Evolutionary conservation across 176 grass and related monocot genomes (phyloP), one percentile per base, ranked within the genome.

Genomic region (Musa beccarii): DNA sequence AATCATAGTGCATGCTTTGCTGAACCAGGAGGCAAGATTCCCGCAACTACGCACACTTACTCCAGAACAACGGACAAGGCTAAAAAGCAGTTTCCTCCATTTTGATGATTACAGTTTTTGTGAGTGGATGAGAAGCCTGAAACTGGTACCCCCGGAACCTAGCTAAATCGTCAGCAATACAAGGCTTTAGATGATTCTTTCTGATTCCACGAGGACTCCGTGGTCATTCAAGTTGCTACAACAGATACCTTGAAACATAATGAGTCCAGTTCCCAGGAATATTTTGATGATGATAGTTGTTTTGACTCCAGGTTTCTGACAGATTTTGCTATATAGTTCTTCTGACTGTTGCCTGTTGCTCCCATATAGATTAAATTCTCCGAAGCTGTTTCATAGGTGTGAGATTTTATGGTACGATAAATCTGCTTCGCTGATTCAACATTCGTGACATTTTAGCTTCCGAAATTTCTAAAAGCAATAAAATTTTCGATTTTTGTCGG

Each of bases 121-220:
- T 6, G 95, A 99, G 90, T 99, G 95, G 95, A 99, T 99, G 95
- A 88, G 88, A 63, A 99, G 86, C 83, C 86, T 99, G 83, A 99
- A 94, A 79, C 75, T 99, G 78, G 88, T 94, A 17, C 88, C 95
- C 0, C 88, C 95, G 4, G 88, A 94, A 84, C 88, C 86, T 61
- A 92, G 90, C 72, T 99, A 92, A 92, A 71, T 67, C 11, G 14
- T 16, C 10, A 34, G 0, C 43, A 10, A 19, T 51, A n/a, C 2
- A 1, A 25, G 8, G 63, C 22, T 28, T 66, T 66, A 13, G 23
- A 29, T 13, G 23, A 66, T 66, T 66, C 24, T 66, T 51, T 51
- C 49, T 70, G 49, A 59, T 17, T 12, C 17, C 5, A 21, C 16
- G 15, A 50, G 17, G 61, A 29, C 63, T 66, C 68, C 19, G 0